Evolutionary conservation across 352 stramenopile genomes (phyloP).

Genomic region (Pythium myriotylum): DNA sequence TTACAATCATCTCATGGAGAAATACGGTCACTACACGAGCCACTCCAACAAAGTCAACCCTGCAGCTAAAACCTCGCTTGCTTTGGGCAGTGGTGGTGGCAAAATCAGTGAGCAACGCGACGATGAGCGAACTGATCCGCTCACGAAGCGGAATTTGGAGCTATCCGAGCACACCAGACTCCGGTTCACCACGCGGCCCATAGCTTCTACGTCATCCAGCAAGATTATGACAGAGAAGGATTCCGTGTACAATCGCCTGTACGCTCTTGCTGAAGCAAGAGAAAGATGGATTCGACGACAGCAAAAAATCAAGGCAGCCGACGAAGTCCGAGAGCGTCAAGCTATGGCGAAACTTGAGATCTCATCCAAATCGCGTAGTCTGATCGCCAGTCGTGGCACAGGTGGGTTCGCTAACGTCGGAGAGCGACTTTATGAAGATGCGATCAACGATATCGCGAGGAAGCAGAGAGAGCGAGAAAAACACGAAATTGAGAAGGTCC

Average conservation of each 20-base stretch:
- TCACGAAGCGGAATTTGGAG: conserved; percentile 43
- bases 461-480: conserved; percentile 52
- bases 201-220: conserved; percentile 13
- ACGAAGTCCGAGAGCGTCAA: conserved; percentile 48
- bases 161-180: conserved; percentile 32
- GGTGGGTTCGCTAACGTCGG: conserved; percentile 67
- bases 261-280: conserved; percentile 68
- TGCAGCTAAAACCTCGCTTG: background rate
- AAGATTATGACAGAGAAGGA: conserved; percentile 33
- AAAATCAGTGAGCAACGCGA: background rate
- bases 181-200: conserved; percentile 19
- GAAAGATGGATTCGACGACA: conserved; percentile 77
- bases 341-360: conserved; percentile 50
- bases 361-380: conserved; percentile 59
- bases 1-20: conserved; percentile 76
- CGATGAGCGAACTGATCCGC: conserved; percentile 22
- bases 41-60: conserved; percentile 66
- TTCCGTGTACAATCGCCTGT: conserved; percentile 63
- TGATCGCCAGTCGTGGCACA: conserved; percentile 54
- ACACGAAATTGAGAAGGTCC: conserved; percentile 42
- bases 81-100: background rate
- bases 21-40: conserved; percentile 74
- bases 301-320: conserved; percentile 65
- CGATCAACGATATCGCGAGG: conserved; percentile 64
- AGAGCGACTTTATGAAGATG: conserved; percentile 75